Percentiles rank a stretch among this genome's conserved stretches.
These are phyloP conservation scores for Limonium bicolor DNA, from an alignment of 148 eudicot genomes.

Conservation along the genomic window DNA sequence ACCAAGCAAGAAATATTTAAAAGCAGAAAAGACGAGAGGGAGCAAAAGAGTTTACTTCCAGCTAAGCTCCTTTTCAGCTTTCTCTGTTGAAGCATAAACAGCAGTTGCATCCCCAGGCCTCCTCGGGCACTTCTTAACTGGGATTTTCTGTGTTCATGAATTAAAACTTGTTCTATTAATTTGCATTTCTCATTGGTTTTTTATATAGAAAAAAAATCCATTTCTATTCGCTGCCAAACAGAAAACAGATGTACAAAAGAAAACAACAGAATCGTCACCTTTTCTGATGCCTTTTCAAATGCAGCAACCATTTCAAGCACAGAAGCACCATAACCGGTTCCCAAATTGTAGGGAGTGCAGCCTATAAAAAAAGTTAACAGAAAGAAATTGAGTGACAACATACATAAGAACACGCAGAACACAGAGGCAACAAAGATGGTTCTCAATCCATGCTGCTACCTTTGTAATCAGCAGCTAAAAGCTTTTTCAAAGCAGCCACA, in stretches of 20 bases:
- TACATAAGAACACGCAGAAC: not conserved
- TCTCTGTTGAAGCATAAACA: slow-evolving; percentile 79
- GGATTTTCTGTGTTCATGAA: slow-evolving; percentile 46
- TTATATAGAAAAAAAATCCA: not conserved
- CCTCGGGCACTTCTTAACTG: slow-evolving; percentile 46
- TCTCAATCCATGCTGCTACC: too few species aligned
- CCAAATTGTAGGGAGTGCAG: slow-evolving; percentile 90
- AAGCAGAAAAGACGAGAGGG: not conserved
- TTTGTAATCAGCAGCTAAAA: slow-evolving; percentile 48
- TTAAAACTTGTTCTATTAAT: too few species aligned
- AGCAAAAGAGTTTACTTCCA: slow-evolving; percentile 62
- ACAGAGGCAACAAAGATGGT: too few species aligned
- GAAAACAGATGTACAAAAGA: not conserved
- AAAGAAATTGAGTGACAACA: not conserved
- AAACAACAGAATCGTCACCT: slow-evolving; percentile 27
- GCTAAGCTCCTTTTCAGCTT: slow-evolving; percentile 68
- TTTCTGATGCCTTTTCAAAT: slow-evolving; percentile 94
- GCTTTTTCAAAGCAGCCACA: slow-evolving; percentile 71
- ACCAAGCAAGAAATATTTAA: not conserved
- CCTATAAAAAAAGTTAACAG: slow-evolving; percentile 23
- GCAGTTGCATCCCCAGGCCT: slow-evolving; percentile 90
- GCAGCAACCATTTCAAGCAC: slow-evolving; percentile 96
- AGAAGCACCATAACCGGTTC: slow-evolving; percentile 92
- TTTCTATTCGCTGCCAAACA: not conserved
- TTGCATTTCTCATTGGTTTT: too few species aligned